Base-by-base conservation (phyloP, 331 rosid species). In the Cydonia oblonga region DNA sequence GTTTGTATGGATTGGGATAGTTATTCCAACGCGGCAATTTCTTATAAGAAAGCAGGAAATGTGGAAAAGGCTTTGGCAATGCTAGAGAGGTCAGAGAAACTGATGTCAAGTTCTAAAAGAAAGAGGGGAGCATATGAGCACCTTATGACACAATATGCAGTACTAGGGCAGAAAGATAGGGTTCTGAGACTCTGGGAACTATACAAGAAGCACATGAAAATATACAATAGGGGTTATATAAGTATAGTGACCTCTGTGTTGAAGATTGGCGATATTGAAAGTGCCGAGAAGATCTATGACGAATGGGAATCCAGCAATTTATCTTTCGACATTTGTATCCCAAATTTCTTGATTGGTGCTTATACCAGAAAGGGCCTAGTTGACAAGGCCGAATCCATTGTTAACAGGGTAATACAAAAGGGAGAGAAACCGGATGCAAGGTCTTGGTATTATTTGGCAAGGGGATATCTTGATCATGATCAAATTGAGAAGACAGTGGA, bases 221-320 rank as follows among this genome's bases (percentile, higher is more conserved):
- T 57, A 29, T 67, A 65, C 59, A 78, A 57, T 65, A 66, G 6
- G n/a, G 87, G 81, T 25, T 81, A 74, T 64, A 26, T 3, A 2
- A 5, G 23, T 42, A 4, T 81, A 53, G 72, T 78, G 25, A 30
- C 53, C 60, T 71, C 87, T 14, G 23, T 71, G 29, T 24, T 71
- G 24, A 78, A 35, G 77, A 2, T 78, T 23, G 79, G 73, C 22
- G 83, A 80, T 52, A 20, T 67, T 68, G 81, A 66, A 22, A 26
- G 71, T 30, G 84, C 78, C 18, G 58, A 70, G 38, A 71, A 46
- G 66, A 77, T 84, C 5, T 74, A 74, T 29, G 73, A 81, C 53
- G 83, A 84, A 57, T 81, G 85, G 87, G 87, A 81, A 71, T 63
- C 80, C 22, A 30, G n/a, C 29, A 32, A 75, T 15, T 18, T 30